These are phyloP conservation scores for Bonnemaisonia californica DNA, from an alignment of 31 red algal species.

Conservation along the genomic window DNA sequence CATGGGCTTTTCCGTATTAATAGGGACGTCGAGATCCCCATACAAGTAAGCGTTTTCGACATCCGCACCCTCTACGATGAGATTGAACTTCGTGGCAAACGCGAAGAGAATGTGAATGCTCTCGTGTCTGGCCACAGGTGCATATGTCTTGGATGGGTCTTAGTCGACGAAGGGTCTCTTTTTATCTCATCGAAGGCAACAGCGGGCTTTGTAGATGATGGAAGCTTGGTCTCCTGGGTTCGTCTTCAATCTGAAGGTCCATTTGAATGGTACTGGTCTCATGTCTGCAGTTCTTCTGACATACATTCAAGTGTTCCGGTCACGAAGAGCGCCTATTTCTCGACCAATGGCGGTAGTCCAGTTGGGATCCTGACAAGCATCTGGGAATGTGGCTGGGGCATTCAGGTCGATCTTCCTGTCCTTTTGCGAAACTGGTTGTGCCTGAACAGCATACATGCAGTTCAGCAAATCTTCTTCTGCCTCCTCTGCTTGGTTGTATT, in stretches of 20 bases:
- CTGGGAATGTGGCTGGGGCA: background rate
- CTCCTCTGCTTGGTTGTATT: too few species aligned
- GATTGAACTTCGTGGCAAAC: background rate
- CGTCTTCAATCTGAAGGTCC: background rate
- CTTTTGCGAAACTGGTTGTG: too few species aligned
- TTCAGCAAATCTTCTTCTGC: too few species aligned
- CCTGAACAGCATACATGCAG: too few species aligned
- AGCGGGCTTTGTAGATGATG: slow-evolving; percentile 8
- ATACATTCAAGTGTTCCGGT: background rate
- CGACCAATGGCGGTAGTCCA: background rate
- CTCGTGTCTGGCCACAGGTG: slow-evolving; percentile 4
- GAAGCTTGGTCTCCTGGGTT: background rate
- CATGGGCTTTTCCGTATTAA: slow-evolving; percentile 35
- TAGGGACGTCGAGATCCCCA: slow-evolving; percentile 10
- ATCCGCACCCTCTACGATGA: slow-evolving; percentile 25
- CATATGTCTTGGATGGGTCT: slow-evolving; percentile 5
- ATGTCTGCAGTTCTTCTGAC: background rate
- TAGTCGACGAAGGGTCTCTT: slow-evolving; percentile 9
- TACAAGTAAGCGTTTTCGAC: slow-evolving; percentile 33
- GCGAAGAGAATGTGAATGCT: slow-evolving; percentile 17
- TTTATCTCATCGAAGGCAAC: slow-evolving; percentile 4
- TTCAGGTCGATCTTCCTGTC: too few species aligned
- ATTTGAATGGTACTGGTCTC: background rate
- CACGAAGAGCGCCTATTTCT: background rate
- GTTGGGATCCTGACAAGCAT: background rate